Conservation (phyloP, 2,329 filamentous ascomycete genomes). For the Orbilia blumenaviensis region DNA sequence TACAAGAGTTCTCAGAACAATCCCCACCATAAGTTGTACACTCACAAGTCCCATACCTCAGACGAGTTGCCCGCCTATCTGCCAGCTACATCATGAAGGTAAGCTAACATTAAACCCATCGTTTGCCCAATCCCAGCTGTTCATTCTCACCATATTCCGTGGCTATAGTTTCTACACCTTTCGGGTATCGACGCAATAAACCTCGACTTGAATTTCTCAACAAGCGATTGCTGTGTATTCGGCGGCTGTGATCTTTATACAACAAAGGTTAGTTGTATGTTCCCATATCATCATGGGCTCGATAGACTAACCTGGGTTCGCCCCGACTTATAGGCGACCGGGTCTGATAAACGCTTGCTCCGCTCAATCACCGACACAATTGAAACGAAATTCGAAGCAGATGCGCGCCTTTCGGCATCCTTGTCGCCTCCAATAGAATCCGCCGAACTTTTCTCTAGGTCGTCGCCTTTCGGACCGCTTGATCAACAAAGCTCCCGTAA, state of each 20-base stretch:
- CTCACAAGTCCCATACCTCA: background rate
- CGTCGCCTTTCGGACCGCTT: constrained; percentile 79
- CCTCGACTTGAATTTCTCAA: constrained; percentile 93
- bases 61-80: background rate
- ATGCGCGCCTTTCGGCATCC: constrained; percentile 84
- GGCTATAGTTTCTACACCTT: constrained; percentile 81
- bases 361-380: constrained; percentile 92
- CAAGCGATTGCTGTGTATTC: constrained; percentile 87
- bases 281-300: background rate
- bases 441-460: constrained; percentile 69
- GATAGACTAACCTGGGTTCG: background rate
- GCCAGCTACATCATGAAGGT: constrained; percentile 33
- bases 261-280: constrained; percentile 69
- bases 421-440: constrained; percentile 83
- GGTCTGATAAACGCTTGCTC: constrained; percentile 95
- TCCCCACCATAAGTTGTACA: background rate
- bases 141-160: background rate
- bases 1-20: background rate
- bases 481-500: constrained; percentile 87
- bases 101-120: background rate
- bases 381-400: constrained; percentile 87
- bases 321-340: constrained; percentile 71
- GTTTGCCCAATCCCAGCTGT: background rate
- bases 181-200: constrained; percentile 91
- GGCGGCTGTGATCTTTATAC: constrained; percentile 97